Evolutionary conservation across 169 alveolate species (phyloP), one percentile per base, ranked within the genome.

Genomic region (Plasmodium blacklocki): DNA sequence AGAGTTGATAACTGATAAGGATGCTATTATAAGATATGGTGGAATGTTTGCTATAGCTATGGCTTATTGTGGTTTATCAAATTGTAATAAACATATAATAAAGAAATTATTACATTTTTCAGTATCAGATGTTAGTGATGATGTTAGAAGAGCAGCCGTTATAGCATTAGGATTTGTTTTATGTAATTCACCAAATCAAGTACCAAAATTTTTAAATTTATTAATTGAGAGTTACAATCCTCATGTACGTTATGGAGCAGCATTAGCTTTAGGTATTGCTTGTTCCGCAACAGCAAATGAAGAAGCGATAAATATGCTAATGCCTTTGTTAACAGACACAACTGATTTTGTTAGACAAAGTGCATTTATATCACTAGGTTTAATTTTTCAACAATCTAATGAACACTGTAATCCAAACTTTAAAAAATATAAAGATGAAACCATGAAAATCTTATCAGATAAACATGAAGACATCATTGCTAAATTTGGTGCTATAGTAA

Each of bases 121-220:
- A 32, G 99, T 98, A 4, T 96, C 99, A 15, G 99, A 99, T 91
- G 99, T 98, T 58, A 96, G 98, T 70, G 99, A 98, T 94, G 99
- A 99, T 94, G 99, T 98, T n/a, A 95, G 99, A 74, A 94, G 99
- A 88, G 99, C 99, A 3, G 99, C 99, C 23, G 99, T 98, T 21
- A 97, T 98, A n/a, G 95, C 98, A 43, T 88, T 98, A 29, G 99
- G 99, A 19, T 97, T 98, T 93, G 96, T 98, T 0, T 87, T 96
- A 15, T 89, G 96, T 93, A 91, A 92, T 83, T 92, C 97, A 88
- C 93, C 97, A 91, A 83, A 89, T 74, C 96, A 96, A 78, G 96
- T 97, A 59, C 99, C 99, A 8, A 96, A 95, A 63, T 95, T 98
- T 52, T 94, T 98, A 62, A 95, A 95, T 50, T 93, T 97, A 54